Evolutionary conservation across 2,329 filamentous ascomycete species (phyloP).

Genomic region (Aspergillus sp.): DNA sequence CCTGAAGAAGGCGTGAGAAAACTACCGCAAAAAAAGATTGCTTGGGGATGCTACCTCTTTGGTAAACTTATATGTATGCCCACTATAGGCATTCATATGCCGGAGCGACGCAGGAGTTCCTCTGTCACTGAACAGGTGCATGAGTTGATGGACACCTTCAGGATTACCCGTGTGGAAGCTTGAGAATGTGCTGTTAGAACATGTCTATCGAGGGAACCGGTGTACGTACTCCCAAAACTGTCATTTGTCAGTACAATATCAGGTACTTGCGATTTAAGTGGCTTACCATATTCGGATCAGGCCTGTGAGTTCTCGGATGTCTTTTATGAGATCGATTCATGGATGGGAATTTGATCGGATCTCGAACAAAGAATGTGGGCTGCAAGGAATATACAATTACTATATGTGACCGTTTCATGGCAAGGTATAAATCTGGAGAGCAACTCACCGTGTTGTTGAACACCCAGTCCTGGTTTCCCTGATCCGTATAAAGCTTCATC

Average conservation of each 20-base stretch:
- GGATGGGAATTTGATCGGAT: slow-evolving; percentile 63
- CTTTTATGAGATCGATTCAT: slow-evolving; percentile 67
- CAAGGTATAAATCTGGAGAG: background rate
- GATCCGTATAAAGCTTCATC: slow-evolving; percentile 45
- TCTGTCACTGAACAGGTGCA: slow-evolving; percentile 57
- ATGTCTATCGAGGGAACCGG: too few species aligned
- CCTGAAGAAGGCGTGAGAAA: slow-evolving; percentile 15
- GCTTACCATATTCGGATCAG: slow-evolving; percentile 22
- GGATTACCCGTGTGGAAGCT: slow-evolving; percentile 50
- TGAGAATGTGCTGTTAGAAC: background rate
- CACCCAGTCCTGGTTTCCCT: slow-evolving; percentile 48
- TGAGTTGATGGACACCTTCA: slow-evolving; percentile 55
- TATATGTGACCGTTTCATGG: background rate
- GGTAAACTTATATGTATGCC: slow-evolving; percentile 58
- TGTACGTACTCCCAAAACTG: slow-evolving; percentile 25
- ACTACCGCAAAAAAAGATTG: background rate
- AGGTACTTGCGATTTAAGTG: background rate
- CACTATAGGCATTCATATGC: slow-evolving; percentile 58
- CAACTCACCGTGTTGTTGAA: slow-evolving; percentile 22
- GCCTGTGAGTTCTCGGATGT: slow-evolving; percentile 31
- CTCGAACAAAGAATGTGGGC: slow-evolving; percentile 63
- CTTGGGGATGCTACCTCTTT: slow-evolving; percentile 37
- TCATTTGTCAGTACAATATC: slow-evolving; percentile 1
- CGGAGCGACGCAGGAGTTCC: slow-evolving; percentile 57
- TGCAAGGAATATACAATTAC: slow-evolving; percentile 1